Percentiles rank a stretch among this genome's conserved stretches.
Evolutionary conservation across 306 rosid genomes (phyloP).

Genomic region (Prunus davidiana): DNA sequence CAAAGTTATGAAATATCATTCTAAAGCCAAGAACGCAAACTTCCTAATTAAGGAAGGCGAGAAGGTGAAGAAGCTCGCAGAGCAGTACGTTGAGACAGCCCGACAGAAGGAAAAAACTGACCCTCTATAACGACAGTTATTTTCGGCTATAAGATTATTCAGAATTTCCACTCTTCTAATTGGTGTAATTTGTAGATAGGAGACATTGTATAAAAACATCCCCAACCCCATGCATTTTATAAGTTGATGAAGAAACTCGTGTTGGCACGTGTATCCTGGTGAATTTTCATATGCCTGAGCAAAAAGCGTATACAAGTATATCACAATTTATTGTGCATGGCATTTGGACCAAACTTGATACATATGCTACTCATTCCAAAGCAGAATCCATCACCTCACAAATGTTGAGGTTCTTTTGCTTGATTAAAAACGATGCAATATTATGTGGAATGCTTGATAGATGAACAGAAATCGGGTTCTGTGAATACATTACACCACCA

Average conservation of each 20-base stretch:
- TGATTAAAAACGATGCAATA: no score
- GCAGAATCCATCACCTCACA: no score
- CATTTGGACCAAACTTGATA: no score
- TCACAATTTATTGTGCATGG: background rate
- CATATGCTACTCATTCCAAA: background rate
- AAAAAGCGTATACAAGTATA: background rate
- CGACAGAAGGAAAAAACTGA: constrained; percentile 58
- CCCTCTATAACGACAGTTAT: constrained; percentile 7
- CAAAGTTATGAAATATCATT: constrained; percentile 88
- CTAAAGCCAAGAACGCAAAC: constrained; percentile 78
- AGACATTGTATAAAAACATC: constrained; percentile 9
- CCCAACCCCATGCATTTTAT: constrained; percentile 17
- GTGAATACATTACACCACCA: background rate
- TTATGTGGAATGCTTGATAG: no score
- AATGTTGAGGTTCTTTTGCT: no score
- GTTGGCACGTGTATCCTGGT: background rate
- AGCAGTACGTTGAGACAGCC: constrained; percentile 83
- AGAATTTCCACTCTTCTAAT: background rate
- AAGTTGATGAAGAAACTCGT: background rate
- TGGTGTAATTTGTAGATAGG: constrained; percentile 18
- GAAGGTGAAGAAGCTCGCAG: constrained; percentile 96
- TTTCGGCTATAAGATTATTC: constrained; percentile 11
- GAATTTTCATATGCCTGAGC: background rate
- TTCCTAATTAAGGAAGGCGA: constrained; percentile 97
- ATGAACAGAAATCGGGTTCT: no score